Conservation (phyloP, 1,284 basidiomycete species). For the Pterulicium gracile region DNA sequence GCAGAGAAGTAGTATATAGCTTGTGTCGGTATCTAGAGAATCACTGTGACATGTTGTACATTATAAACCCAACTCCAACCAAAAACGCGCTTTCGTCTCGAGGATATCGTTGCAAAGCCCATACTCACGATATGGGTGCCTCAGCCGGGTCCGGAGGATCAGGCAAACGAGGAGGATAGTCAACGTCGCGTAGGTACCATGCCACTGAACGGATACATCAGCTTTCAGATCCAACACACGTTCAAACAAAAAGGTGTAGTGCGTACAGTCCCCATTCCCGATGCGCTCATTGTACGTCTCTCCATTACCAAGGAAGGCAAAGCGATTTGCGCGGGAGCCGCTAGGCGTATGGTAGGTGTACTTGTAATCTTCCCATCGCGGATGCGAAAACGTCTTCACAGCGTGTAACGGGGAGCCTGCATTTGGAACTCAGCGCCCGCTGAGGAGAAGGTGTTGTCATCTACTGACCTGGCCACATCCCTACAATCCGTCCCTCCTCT, state of each 20-base stretch:
- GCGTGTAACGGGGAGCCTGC: conserved; percentile 45
- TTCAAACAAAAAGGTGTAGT: not conserved
- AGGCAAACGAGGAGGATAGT: not conserved
- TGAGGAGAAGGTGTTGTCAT: not conserved
- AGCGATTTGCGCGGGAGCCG: not conserved
- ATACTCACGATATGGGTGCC: too few species aligned
- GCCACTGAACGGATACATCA: not conserved
- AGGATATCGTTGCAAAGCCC: too few species aligned
- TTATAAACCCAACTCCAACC: too few species aligned
- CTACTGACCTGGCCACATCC: conserved; percentile 46
- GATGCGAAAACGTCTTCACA: conserved; percentile 34
- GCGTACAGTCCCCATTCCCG: not conserved
- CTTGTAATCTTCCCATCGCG: conserved; percentile 57
- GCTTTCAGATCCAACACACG: not conserved
- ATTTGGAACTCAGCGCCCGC: not conserved
- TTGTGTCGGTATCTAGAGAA: too few species aligned
- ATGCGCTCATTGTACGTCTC: not conserved
- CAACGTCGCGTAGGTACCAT: not conserved
- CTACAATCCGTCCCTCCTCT: conserved; percentile 44
- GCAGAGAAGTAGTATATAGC: too few species aligned
- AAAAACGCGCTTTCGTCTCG: too few species aligned
- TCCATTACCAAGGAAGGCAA: not conserved
- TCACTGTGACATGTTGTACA: too few species aligned
- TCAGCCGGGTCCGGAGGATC: not conserved
- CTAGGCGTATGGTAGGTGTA: conserved; percentile 18